These are phyloP conservation scores for Amauroascus niger DNA, from an alignment of 2,329 filamentous ascomycete genomes.

Conservation along the genomic window DNA sequence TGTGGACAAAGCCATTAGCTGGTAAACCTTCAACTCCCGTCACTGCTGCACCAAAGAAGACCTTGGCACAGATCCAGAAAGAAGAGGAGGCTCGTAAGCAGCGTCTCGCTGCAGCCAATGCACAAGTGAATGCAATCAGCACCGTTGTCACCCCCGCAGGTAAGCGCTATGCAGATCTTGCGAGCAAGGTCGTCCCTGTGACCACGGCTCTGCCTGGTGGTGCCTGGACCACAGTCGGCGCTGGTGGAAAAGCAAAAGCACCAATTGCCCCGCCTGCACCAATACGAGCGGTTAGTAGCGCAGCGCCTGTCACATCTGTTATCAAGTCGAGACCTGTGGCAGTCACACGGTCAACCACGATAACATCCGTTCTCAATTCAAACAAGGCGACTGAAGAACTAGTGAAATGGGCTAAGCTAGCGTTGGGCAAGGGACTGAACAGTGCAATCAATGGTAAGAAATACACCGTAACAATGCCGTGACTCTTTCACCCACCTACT, in stretches of 20 bases:
- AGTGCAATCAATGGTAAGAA: conserved; percentile 57
- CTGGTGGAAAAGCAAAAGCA: conserved; percentile 80
- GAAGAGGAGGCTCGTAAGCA: conserved; percentile 89
- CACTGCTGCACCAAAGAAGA: conserved; percentile 60
- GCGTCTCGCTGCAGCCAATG: conserved; percentile 46
- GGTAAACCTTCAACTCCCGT: conserved; percentile 34
- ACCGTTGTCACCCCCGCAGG: conserved; percentile 44
- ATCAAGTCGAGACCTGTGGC: conserved; percentile 45
- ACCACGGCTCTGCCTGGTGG: conserved; percentile 38
- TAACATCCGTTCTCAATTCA: conserved; percentile 34
- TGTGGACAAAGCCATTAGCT: conserved; percentile 42
- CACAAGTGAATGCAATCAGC: conserved; percentile 41
- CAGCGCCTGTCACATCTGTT: conserved; percentile 32
- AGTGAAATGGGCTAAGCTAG: conserved; percentile 77
- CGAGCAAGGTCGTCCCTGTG: conserved; percentile 57
- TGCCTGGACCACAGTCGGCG: conserved; percentile 92
- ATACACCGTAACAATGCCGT: neutral
- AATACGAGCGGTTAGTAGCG: conserved; percentile 40
- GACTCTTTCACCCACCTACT: conserved; percentile 20
- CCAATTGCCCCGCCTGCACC: conserved; percentile 44
- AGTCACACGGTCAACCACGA: conserved; percentile 24
- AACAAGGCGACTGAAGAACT: conserved; percentile 79
- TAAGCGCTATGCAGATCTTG: conserved; percentile 92
- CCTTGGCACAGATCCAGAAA: conserved; percentile 87
- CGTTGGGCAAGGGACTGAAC: conserved; percentile 65